Evolutionary conservation across 2,329 filamentous ascomycete genomes (phyloP).

Genomic region (Diaporthe helianthi): DNA sequence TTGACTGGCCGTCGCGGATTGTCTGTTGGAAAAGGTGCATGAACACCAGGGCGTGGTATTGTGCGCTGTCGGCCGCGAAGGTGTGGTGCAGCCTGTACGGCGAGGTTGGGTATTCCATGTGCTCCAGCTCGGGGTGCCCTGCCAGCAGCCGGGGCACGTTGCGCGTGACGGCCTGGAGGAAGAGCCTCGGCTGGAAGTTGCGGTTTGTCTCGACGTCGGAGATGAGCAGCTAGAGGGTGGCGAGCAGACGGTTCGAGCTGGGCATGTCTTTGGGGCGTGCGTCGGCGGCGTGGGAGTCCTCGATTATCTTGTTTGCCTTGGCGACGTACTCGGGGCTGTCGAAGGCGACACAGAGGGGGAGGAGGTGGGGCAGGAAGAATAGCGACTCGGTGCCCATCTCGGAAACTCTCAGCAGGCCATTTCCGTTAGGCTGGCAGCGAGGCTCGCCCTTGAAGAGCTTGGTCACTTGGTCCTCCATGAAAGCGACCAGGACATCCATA

Average conservation of each 20-base stretch:
- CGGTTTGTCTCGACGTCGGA: slow-evolving; percentile 50
- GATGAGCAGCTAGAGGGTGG: slow-evolving; percentile 55
- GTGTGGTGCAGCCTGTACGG: slow-evolving; percentile 55
- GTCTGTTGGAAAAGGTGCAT: slow-evolving; percentile 56
- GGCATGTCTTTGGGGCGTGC: slow-evolving; percentile 47
- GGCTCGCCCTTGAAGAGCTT: background rate
- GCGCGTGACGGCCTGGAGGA: slow-evolving; percentile 56
- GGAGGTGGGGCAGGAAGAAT: slow-evolving; percentile 58
- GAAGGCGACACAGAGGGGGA: slow-evolving; percentile 55
- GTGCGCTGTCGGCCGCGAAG: slow-evolving; percentile 53
- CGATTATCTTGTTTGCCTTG: slow-evolving; percentile 50
- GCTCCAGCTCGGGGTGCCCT: slow-evolving; percentile 52
- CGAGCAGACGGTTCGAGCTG: slow-evolving; percentile 56
- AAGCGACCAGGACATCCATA: background rate
- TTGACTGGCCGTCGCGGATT: slow-evolving; percentile 43
- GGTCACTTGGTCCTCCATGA: background rate
- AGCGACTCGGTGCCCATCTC: slow-evolving; percentile 62
- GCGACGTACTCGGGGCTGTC: slow-evolving; percentile 43
- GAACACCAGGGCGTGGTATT: slow-evolving; percentile 61
- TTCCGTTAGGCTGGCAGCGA: slow-evolving; percentile 37
- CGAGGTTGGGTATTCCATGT: slow-evolving; percentile 51
- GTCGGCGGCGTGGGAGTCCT: slow-evolving; percentile 47
- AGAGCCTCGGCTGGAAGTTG: slow-evolving; percentile 49
- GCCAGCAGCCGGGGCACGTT: slow-evolving; percentile 60
- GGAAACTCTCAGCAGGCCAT: slow-evolving; percentile 42